Conservation (phyloP, 805 yeast species). For the Candida rishiriensis region DNA sequence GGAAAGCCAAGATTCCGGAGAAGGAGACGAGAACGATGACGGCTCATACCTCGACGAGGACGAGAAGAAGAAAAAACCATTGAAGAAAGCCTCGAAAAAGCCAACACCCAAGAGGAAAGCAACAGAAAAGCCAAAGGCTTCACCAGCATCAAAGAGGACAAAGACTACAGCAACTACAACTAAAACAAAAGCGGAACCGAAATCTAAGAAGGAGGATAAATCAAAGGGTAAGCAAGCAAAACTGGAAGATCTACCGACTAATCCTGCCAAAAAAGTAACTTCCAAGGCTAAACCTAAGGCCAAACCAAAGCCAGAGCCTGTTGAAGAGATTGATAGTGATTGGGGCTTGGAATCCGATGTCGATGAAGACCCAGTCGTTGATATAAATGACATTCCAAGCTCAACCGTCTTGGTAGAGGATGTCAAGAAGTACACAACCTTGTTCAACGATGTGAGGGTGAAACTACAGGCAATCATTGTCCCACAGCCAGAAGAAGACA, state of each 20-base stretch:
- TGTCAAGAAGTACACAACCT: constrained; percentile 15
- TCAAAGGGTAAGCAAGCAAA: constrained; percentile 14
- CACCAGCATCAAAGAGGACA: constrained; percentile 6
- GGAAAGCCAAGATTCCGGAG: constrained; percentile 3
- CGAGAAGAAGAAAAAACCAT: constrained; percentile 29
- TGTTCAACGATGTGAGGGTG: constrained; percentile 20
- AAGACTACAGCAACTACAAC: constrained; percentile 21
- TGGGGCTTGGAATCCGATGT: constrained; percentile 25
- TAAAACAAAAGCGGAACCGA: too few relatives aligned
- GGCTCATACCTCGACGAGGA: constrained; percentile 18
- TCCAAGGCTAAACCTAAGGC: constrained; percentile 6
- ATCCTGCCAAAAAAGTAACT: too few relatives aligned
- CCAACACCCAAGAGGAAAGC: constrained; percentile 1
- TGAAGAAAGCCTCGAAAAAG: constrained; percentile 22
- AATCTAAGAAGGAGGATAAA: constrained; percentile 11
- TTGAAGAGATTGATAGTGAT: constrained; percentile 21
- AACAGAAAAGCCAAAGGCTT: constrained; percentile 4
- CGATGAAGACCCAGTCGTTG: constrained; percentile 13
- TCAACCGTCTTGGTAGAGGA: constrained; percentile 19
- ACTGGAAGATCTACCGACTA: constrained; percentile 5
- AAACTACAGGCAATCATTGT: constrained; percentile 23
- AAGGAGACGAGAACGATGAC: constrained; percentile 4
- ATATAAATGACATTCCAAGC: constrained; percentile 16
- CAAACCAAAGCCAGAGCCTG: constrained; percentile 7
- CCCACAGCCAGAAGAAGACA: constrained; percentile 3